Base-by-base conservation (phyloP, 441 rosid genomes). In the Adansonia rubrostipa region DNA sequence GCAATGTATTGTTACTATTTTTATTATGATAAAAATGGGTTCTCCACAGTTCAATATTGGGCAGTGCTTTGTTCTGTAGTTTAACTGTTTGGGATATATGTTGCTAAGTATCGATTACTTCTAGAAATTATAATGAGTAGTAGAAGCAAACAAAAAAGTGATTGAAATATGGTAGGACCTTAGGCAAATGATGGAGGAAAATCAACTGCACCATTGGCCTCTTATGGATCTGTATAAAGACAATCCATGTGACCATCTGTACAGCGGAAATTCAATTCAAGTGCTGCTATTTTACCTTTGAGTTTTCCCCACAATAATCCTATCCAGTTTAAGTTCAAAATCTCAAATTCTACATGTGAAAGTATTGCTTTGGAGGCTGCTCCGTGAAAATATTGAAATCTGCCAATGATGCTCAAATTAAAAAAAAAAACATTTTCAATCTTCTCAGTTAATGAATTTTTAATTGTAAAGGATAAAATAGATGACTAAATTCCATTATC, bases 151-250 rank as follows among this genome's bases (percentile, higher is more conserved):
- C 22, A 22, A 22, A 61, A 0, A 22, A 4, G 65, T 24, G 48
- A 28, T 71, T 71, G 47, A n/a, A n/a, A 53, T 33, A 71, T 71
- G 75, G 74, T 71, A 24, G 74, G 60, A 13, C 58, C 73, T 48
- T 15, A 14, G 67, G 68, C 57, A 65, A 7, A 40, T 63, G 67
- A 40, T 4, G 2, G 13, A 3, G 0, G 19, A 63, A 63, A 28
- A 28, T 28, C 33, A 28, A 28, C 33, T 28, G 33, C 33, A 20
- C 4, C 36, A 3, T 20, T 5, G 6, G 10, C 22, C 2, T 9
- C 3, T 9, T 1, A 60, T 14, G 1, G 4, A 7, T 64, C 13
- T 4, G 22, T 42, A n/a, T 7, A 36, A 44, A 28, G 22, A 66
- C 51, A 42, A 66, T 66, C 71, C 71, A 44, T 42, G 71, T 40